These are phyloP conservation scores for Clathrus columnatus DNA, from an alignment of 768 basidiomycete genomes.

Conservation along the genomic window DNA sequence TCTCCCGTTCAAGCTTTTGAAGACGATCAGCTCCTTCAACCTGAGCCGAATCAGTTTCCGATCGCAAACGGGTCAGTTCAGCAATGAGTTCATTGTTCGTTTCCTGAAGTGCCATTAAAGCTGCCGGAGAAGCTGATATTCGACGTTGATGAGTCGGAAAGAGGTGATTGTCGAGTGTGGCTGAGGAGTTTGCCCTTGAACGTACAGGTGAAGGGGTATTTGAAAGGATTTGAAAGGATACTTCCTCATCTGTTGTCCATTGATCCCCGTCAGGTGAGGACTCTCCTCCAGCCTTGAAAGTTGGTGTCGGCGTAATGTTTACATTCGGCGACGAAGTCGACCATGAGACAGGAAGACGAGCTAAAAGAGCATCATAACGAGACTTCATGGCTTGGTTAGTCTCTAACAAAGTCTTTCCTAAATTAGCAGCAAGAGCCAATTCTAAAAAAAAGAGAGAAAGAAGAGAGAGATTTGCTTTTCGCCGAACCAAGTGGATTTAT, in stretches of 20 bases:
- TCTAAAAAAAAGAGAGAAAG: constrained; percentile 32
- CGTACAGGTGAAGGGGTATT: background rate
- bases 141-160: constrained; percentile 10
- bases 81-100: constrained; percentile 75
- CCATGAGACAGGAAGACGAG: constrained; percentile 48
- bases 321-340: constrained; percentile 17
- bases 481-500: constrained; percentile 1
- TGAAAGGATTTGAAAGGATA: constrained; percentile 12
- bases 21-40: constrained; percentile 59
- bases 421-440: constrained; percentile 55
- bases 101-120: constrained; percentile 64
- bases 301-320: constrained; percentile 17
- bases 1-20: constrained; percentile 70
- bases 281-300: constrained; percentile 17
- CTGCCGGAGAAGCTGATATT: constrained; percentile 34
- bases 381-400: constrained; percentile 59
- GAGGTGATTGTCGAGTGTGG: background rate
- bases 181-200: constrained; percentile 1
- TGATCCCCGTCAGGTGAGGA: constrained; percentile 2
- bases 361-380: constrained; percentile 63
- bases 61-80: constrained; percentile 68
- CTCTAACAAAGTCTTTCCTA: constrained; percentile 62
- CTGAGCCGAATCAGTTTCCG: constrained; percentile 59
- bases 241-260: constrained; percentile 17
- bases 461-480: constrained; percentile 5